These are phyloP conservation scores for Simmondsia chinensis DNA, from an alignment of 148 eudicot genomes.

Conservation along the genomic window DNA sequence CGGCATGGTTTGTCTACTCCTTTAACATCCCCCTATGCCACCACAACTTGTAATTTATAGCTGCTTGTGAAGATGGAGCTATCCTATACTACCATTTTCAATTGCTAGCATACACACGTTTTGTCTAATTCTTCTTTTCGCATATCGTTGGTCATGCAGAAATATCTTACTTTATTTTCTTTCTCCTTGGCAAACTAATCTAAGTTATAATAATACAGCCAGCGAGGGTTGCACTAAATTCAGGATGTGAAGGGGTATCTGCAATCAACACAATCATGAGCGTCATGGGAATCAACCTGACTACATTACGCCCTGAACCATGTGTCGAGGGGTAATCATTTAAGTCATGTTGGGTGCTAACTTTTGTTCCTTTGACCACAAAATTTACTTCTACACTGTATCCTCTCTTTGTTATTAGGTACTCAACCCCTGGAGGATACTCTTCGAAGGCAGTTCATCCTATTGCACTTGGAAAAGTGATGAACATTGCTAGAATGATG, in stretches of 20 bases:
- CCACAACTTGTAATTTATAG: no score
- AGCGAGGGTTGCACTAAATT: constrained; percentile 67
- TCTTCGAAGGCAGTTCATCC: constrained; percentile 95
- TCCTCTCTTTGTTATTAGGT: constrained; percentile 28
- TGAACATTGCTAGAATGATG: constrained; percentile 97
- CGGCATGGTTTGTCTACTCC: no score
- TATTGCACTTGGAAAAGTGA: constrained; percentile 98
- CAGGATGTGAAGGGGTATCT: constrained; percentile 92
- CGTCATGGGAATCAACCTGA: constrained; percentile 97
- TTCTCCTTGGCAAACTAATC: no score
- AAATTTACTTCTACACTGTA: no score
- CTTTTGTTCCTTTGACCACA: no score
- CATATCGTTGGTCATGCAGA: no score
- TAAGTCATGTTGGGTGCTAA: no score
- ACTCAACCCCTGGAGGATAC: constrained; percentile 98
- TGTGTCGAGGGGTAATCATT: constrained; percentile 92
- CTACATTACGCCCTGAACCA: constrained; percentile 90
- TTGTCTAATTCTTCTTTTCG: no score
- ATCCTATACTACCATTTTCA: no score
- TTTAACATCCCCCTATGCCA: no score
- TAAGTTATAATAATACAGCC: constrained; percentile 55
- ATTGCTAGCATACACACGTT: no score
- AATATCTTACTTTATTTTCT: background rate
- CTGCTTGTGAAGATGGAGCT: no score
- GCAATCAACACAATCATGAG: constrained; percentile 96